phyloP scores from a whole-genome alignment of 2,329 filamentous ascomycete genomes.

The Penicillium rolfsii region DNA sequence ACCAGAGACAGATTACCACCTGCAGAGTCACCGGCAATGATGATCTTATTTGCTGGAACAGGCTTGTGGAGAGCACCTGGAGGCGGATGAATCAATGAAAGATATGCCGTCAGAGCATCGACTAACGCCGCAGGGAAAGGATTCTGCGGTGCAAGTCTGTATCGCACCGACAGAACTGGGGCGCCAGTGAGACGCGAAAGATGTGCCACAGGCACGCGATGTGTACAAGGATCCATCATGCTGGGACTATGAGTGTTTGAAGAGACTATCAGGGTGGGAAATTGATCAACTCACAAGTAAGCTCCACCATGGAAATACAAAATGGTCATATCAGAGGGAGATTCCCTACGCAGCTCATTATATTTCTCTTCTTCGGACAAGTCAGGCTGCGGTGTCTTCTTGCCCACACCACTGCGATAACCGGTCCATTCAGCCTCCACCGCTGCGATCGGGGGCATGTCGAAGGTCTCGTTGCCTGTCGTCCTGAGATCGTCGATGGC shows the following conservation, averaged over 20 bases:
- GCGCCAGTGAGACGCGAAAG: slow-evolving; percentile 47
- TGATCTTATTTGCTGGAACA: slow-evolving; percentile 48
- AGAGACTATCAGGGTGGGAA: background rate
- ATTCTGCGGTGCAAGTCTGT: slow-evolving; percentile 52
- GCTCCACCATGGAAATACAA: slow-evolving; percentile 54
- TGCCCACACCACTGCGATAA: slow-evolving; percentile 44
- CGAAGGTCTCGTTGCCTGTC: slow-evolving; percentile 43
- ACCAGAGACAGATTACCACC: slow-evolving; percentile 49
- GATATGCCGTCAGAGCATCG: slow-evolving; percentile 52
- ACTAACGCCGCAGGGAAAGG: slow-evolving; percentile 53
- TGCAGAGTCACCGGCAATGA: slow-evolving; percentile 53
- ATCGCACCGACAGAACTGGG: slow-evolving; percentile 49
- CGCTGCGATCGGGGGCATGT: slow-evolving; percentile 38
- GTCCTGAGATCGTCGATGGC: slow-evolving; percentile 46
- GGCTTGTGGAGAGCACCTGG: slow-evolving; percentile 47
- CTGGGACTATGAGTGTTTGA: slow-evolving; percentile 25
- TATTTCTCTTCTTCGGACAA: slow-evolving; percentile 51
- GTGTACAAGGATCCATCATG: slow-evolving; percentile 50
- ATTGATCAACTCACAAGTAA: slow-evolving; percentile 44
- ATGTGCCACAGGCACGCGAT: slow-evolving; percentile 42
- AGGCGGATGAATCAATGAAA: slow-evolving; percentile 51
- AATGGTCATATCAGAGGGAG: slow-evolving; percentile 46
- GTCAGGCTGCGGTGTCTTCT: slow-evolving; percentile 44
- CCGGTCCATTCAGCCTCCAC: slow-evolving; percentile 54
- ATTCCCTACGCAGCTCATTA: slow-evolving; percentile 43